Evolutionary conservation across 441 rosid genomes (phyloP), one percentile per base, ranked within the genome.

Genomic region (Arabidopsis lyrata): DNA sequence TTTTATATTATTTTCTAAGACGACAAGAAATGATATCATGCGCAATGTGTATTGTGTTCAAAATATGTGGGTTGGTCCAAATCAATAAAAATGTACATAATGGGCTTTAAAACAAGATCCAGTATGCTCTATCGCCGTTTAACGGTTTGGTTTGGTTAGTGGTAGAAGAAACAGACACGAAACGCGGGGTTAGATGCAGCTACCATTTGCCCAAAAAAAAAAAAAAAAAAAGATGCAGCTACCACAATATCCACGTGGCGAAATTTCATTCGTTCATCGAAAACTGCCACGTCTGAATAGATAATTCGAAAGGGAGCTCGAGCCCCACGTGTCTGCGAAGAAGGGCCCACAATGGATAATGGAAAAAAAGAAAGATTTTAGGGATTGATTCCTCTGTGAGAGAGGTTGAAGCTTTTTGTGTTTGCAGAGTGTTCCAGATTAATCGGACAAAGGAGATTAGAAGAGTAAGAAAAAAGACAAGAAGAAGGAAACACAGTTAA

Each of bases 61-160:
- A 27, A 31, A 49, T 39, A 55, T 8, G 22, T 10, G 34, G 63
- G 42, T 45, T 57, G 27, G 65, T 9, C 65, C 48, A n/a, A n/a
- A n/a, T n/a, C n/a, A 20, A 32, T 6, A 20, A 7, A 29, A 29
- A 49, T 39, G 15, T 10, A 3, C 1, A 52, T 8, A 5, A 5
- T 68, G 59, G 74, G 70, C 65, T 57, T 68, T 0, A 68, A 68
- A 14, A 45, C 1, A 53, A 61, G 54, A 13, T 62, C 63, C 66
- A 75, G 48, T 41, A 35, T 9, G 10, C 35, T 57, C 18, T 13
- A 48, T 4, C 31, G 61, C 50, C 7, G 49, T 38, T 34, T 12
- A 11, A 6, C n/a, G 54, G 54, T 20, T 9, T 50, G 31, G 42
- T 8, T 18, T 62, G 24, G 53, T 69, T 4, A 34, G 45, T 39